A percentile compares a stretch with the other conserved stretches of the same genome.
Evolutionary conservation across 192 early-diverging fungal species (phyloP).

Genomic region (Ambispora gerdemannii): DNA sequence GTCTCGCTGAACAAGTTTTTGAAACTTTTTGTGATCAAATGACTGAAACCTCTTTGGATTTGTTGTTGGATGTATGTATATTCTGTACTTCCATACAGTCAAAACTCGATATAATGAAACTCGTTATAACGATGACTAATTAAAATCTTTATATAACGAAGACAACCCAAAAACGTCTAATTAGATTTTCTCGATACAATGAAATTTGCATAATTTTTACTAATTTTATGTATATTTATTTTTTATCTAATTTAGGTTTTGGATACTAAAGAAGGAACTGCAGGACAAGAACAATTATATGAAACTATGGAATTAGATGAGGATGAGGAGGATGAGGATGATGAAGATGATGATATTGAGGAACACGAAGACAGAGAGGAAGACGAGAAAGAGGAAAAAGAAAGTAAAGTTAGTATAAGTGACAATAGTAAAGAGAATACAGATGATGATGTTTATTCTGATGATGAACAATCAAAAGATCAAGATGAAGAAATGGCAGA

Average conservation of each 20-base stretch:
- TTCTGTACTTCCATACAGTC: too few species aligned
- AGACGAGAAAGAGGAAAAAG: conserved; percentile 74
- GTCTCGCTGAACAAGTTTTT: conserved; percentile 81
- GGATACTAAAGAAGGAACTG: conserved; percentile 49
- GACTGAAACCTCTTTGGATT: conserved; percentile 72
- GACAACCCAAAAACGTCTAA: too few species aligned
- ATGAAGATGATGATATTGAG: conserved; percentile 50
- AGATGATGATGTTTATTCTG: conserved; percentile 58
- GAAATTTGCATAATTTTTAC: too few species aligned
- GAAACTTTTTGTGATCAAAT: conserved; percentile 71
- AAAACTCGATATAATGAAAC: too few species aligned
- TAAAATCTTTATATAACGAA: too few species aligned
- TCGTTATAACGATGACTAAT: too few species aligned
- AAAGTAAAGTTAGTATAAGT: conserved; percentile 59
- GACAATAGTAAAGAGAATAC: conserved; percentile 56
- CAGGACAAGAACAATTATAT: conserved; percentile 58
- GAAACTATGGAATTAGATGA: conserved; percentile 51
- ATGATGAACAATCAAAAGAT: conserved; percentile 52
- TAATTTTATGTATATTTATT: too few species aligned
- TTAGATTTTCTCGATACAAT: too few species aligned
- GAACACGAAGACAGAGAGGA: conserved; percentile 47
- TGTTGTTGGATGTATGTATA: conserved; percentile 64
- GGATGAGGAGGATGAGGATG: conserved; percentile 51
- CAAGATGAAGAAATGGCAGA: conserved; percentile 81
- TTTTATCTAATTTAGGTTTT: conserved; percentile 42